Evolutionary conservation across 1,284 basidiomycete genomes (phyloP).

Genomic region (Heterobasidion irregulare): DNA sequence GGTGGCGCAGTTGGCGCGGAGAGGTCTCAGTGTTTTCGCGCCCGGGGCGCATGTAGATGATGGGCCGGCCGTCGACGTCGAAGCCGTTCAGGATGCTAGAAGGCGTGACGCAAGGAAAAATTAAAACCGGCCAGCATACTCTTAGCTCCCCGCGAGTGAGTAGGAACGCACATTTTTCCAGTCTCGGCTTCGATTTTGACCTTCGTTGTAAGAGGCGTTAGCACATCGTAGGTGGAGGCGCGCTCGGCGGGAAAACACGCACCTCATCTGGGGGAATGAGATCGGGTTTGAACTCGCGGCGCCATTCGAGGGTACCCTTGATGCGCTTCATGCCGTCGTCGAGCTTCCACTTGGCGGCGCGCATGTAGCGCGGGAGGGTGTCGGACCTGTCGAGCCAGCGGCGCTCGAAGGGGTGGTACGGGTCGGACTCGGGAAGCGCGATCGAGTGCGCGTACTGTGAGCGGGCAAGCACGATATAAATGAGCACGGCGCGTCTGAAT

Average conservation of each 20-base stretch:
- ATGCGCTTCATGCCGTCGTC: slow-evolving; percentile 73
- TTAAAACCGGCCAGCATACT: background rate
- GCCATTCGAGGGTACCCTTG: slow-evolving; percentile 72
- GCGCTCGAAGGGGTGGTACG: slow-evolving; percentile 69
- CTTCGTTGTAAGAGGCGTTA: background rate
- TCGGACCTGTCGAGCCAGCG: slow-evolving; percentile 70
- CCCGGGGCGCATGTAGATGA: slow-evolving; percentile 80
- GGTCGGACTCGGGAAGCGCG: slow-evolving; percentile 54
- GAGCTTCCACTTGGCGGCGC: slow-evolving; percentile 77
- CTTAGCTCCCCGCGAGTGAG: background rate
- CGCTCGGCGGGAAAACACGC: slow-evolving; percentile 8
- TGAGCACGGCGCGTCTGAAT: slow-evolving; percentile 1
- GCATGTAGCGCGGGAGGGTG: slow-evolving; percentile 74
- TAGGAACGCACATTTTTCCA: slow-evolving; percentile 71
- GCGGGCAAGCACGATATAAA: background rate
- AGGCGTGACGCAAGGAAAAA: background rate
- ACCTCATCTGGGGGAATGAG: slow-evolving; percentile 73
- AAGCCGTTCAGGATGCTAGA: slow-evolving; percentile 76
- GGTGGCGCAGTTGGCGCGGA: slow-evolving; percentile 71
- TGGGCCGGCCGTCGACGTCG: slow-evolving; percentile 73
- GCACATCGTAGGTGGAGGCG: background rate
- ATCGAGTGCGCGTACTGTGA: slow-evolving; percentile 57
- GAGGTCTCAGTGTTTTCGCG: slow-evolving; percentile 73
- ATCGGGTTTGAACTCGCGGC: slow-evolving; percentile 75
- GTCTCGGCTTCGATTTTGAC: slow-evolving; percentile 72